Evolutionary conservation across 306 rosid species (phyloP).

Genomic region (cucumber (Cucumis sativus)): Cucumber_9930_V3 NC_026660.2:6978501-6979000

Average conservation of each 20-base stretch:
- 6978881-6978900: slow-evolving; percentile 51
- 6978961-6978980: neutral
- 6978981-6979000: neutral
- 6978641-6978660: slow-evolving; percentile 92
- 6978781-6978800: slow-evolving; percentile 49
- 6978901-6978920: slow-evolving; percentile 75
- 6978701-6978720: neutral
- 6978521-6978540: neutral
- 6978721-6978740: neutral
- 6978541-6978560: neutral
- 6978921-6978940: slow-evolving; percentile 88
- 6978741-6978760: neutral
- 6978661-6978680: slow-evolving; percentile 1
- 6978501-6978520: neutral
- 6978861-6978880: slow-evolving; percentile 60
- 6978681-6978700: neutral
- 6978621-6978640: slow-evolving; percentile 65
- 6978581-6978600: neutral
- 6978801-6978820: slow-evolving; percentile 57
- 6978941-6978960: slow-evolving; percentile 45
- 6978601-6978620: slow-evolving; percentile 91
- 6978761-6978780: neutral
- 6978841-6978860: slow-evolving; percentile 39
- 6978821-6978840: slow-evolving; percentile 76
- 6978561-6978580: neutral